A percentile compares a stretch with the other conserved stretches of the same genome.
These are phyloP conservation scores for Chaetomiaceae sp. DNA, from an alignment of 2,329 filamentous ascomycete genomes.

Conservation along the genomic window DNA sequence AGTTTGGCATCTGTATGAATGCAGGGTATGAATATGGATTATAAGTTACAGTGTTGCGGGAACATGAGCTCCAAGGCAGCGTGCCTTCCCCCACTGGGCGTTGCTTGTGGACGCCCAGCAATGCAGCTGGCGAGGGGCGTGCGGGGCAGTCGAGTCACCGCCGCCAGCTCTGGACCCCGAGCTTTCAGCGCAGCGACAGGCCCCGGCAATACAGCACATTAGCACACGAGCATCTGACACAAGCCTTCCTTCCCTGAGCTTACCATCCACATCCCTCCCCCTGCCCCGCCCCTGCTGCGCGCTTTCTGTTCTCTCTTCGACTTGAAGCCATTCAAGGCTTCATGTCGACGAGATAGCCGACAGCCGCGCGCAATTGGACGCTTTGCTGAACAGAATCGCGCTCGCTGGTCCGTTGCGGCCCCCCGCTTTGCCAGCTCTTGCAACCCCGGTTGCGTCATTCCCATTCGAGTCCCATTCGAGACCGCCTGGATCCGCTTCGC, in stretches of 20 bases:
- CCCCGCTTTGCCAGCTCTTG: background rate
- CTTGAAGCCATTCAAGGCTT: too few species aligned
- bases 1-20: too few species aligned
- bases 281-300: too few species aligned
- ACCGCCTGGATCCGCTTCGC: conserved; percentile 19
- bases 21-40: too few species aligned
- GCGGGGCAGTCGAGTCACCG: conserved; percentile 7
- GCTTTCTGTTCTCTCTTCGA: background rate
- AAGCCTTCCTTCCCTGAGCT: too few species aligned
- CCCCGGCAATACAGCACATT: too few species aligned
- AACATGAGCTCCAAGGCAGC: background rate
- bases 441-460: conserved; percentile 21
- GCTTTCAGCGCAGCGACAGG: conserved; percentile 2
- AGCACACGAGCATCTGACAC: conserved; percentile 13
- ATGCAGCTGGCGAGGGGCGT: conserved; percentile 9
- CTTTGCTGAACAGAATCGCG: too few species aligned
- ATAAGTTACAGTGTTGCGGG: too few species aligned
- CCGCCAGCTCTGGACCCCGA: conserved; percentile 1
- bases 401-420: too few species aligned
- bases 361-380: too few species aligned
- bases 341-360: too few species aligned
- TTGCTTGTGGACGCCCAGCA: background rate
- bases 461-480: conserved; percentile 8
- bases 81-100: background rate
- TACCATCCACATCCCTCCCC: too few species aligned